Conservation (phyloP, 306 rosid species). For the Castanea crenata region DNA sequence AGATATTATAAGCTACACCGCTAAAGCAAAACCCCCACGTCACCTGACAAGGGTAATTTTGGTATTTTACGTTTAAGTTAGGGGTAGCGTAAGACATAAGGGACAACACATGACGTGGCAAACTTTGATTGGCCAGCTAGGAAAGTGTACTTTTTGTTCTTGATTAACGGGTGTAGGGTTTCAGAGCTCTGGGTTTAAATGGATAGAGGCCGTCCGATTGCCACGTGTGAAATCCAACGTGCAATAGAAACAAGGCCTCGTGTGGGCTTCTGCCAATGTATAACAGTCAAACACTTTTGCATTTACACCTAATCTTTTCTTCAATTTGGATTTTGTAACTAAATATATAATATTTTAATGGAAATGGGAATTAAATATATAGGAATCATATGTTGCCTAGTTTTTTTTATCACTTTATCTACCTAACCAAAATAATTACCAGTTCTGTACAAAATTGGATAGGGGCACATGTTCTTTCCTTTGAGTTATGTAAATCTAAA, state of each 20-base stretch:
- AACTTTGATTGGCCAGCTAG: not conserved
- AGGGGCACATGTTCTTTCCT: too few species aligned
- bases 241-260: slow-evolving; percentile 27
- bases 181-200: not conserved
- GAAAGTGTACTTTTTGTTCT: not conserved
- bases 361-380: not conserved
- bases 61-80: not conserved
- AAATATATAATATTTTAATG: too few species aligned
- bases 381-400: not conserved
- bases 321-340: not conserved
- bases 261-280: slow-evolving; percentile 5
- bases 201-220: slow-evolving; percentile 38
- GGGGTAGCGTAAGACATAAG: not conserved
- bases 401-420: not conserved
- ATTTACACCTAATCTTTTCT: not conserved
- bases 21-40: not conserved
- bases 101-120: not conserved
- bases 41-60: not conserved
- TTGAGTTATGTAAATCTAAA: too few species aligned
- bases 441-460: too few species aligned
- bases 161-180: not conserved
- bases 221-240: slow-evolving; percentile 38
- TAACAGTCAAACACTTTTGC: not conserved
- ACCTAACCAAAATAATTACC: not conserved
- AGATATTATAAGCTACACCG: not conserved